phyloP scores from a whole-genome alignment of 805 yeast genomes.

The Suhomyces prunicola region DNA sequence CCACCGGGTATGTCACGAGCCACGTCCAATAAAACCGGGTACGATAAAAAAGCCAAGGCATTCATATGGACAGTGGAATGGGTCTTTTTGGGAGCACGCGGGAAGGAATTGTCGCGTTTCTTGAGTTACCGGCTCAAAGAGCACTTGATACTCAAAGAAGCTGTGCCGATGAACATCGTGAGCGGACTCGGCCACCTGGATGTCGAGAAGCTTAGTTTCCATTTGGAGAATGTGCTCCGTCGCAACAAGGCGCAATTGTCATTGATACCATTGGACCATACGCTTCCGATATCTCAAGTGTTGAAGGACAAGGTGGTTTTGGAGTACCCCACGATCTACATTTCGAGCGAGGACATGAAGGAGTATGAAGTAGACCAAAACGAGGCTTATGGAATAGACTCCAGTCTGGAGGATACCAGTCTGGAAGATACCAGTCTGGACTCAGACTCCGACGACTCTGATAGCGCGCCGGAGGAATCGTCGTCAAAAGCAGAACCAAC shows the following conservation, averaged over 20 bases:
- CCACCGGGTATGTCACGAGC: conserved; percentile 78
- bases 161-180: conserved; percentile 41
- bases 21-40: conserved; percentile 59
- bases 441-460: conserved; percentile 11
- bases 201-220: conserved; percentile 26
- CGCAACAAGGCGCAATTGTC: conserved; percentile 15
- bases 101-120: conserved; percentile 27
- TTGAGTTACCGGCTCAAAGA: conserved; percentile 46
- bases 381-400: conserved; percentile 3
- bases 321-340: conserved; percentile 72
- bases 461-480: conserved; percentile 33
- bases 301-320: conserved; percentile 59
- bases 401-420: conserved; percentile 3
- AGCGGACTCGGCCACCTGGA: conserved; percentile 16
- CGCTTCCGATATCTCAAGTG: conserved; percentile 42
- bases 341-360: conserved; percentile 23
- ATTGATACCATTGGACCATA: conserved; percentile 36
- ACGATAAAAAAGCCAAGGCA: conserved; percentile 57
- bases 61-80: conserved; percentile 84
- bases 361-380: not conserved
- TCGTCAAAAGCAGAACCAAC: conserved; percentile 19
- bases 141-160: conserved; percentile 26
- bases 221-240: conserved; percentile 32
- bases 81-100: conserved; percentile 41
- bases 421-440: conserved; percentile 3